These are phyloP conservation scores for Agarophyton chilense DNA, from an alignment of 23 red algal species.

Conservation along the genomic window DNA sequence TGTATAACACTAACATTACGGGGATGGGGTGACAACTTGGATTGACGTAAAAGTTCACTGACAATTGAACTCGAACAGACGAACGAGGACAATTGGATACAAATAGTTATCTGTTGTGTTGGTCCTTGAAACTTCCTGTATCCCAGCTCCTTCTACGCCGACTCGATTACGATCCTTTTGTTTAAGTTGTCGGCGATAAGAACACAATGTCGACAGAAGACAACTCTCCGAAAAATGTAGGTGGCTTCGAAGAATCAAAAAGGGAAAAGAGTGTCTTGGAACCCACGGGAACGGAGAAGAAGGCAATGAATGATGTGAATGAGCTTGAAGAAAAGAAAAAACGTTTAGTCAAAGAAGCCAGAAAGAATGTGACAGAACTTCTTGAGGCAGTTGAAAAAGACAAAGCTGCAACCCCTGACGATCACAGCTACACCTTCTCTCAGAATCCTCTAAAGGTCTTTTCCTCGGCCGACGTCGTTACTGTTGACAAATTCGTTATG, in stretches of 20 bases:
- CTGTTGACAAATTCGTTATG: slow-evolving; percentile 46
- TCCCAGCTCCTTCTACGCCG: neutral
- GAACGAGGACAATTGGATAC: too few relatives aligned
- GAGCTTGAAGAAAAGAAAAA: slow-evolving; percentile 31
- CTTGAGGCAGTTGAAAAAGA: slow-evolving; percentile 50
- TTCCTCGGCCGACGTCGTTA: slow-evolving; percentile 34
- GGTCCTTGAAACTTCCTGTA: neutral
- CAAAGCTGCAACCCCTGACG: neutral
- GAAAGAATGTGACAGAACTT: slow-evolving; percentile 30
- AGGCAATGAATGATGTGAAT: neutral
- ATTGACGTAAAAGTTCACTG: too few relatives aligned
- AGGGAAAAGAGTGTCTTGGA: neutral
- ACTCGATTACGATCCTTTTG: neutral
- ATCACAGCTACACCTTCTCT: slow-evolving; percentile 39
- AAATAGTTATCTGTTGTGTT: too few relatives aligned
- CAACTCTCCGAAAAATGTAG: neutral
- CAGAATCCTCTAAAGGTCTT: slow-evolving; percentile 66
- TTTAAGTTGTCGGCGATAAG: neutral
- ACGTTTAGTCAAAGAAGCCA: slow-evolving; percentile 36
- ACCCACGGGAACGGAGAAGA: neutral
- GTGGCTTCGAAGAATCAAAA: neutral
- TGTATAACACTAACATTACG: too few relatives aligned
- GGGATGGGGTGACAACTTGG: too few relatives aligned
- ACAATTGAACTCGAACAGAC: too few relatives aligned
- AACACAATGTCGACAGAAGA: neutral